A percentile compares a stretch with the other conserved stretches of the same genome.
Evolutionary conservation across 2,329 filamentous ascomycete species (phyloP).

Genomic region (Talaromyces sp.): DNA sequence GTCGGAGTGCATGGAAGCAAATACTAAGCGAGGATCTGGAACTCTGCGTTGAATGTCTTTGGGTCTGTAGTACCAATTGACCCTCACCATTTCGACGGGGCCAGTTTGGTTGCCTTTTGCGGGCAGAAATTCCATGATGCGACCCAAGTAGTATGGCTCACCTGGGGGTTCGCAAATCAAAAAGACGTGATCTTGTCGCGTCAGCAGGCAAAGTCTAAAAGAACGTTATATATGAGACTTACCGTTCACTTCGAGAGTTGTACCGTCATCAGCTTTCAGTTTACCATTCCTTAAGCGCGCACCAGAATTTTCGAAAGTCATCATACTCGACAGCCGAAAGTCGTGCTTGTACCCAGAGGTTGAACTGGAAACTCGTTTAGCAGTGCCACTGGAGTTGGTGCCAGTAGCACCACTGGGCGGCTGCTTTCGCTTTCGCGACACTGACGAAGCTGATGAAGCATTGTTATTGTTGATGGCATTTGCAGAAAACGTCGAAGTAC

Average conservation of each 20-base stretch:
- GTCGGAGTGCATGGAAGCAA: conserved; percentile 98
- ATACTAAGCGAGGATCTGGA: conserved; percentile 84
- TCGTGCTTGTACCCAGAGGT: conserved; percentile 27
- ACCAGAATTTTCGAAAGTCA: conserved; percentile 75
- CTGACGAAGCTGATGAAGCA: conserved; percentile 46
- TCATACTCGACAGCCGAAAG: conserved; percentile 70
- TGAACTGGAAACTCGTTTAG: conserved; percentile 37
- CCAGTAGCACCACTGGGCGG: conserved; percentile 41
- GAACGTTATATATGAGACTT: conserved; percentile 39
- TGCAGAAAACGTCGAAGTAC: conserved; percentile 58
- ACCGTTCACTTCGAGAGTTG: conserved; percentile 81
- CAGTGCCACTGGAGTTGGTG: conserved; percentile 27
- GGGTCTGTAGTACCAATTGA: conserved; percentile 98
- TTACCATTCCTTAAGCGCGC: conserved; percentile 69
- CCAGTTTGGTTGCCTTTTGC: conserved; percentile 67
- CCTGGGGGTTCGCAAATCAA: conserved; percentile 95
- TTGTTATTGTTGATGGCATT: conserved; percentile 43
- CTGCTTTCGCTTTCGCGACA: conserved; percentile 83
- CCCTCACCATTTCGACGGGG: conserved; percentile 79
- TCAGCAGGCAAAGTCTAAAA: conserved; percentile 14
- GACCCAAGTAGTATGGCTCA: conserved; percentile 94
- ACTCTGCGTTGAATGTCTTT: conserved; percentile 92
- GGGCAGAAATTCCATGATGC: conserved; percentile 97
- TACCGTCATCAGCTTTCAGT: conserved; percentile 87
- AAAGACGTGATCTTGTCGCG: conserved; percentile 72